Evolutionary conservation across 2,329 filamentous ascomycete species (phyloP), one percentile per base, ranked within the genome.

Genomic region (Parastagonospora avenae): DNA sequence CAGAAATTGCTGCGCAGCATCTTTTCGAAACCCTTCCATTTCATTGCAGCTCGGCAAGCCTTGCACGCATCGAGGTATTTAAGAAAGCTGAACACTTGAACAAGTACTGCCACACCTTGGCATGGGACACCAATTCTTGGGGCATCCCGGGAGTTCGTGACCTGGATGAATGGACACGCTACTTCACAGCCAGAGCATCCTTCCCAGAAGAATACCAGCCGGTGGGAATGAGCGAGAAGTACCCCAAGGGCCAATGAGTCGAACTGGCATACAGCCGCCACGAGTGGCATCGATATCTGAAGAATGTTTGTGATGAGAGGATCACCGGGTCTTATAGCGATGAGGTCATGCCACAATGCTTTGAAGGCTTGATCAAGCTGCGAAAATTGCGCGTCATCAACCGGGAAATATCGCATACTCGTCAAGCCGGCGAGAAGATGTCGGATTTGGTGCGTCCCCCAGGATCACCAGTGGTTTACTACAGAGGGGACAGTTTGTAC

Each of bases 21-120:
- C 46, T 61, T 0, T 61, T 61, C 28, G 15, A 35, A 2, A 57
- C 46, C 2, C 45, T 63, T 29, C 42, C 43, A n/a, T 52, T 60
- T 12, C 51, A 54, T 9, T 48, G 31, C 15, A 57, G 52, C 27
- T 27, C 31, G 9, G 24, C 41, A 30, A 60, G 52, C 39, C 12
- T 59, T 2, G 41, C 50, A 7, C 51, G 50, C 24, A 16, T 59
- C n/a, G 42, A 41, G 4, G 10, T 32, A 2, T 50, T 63, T 16
- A 40, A 42, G 37, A 10, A 29, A 4, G 31, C 39, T 37, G 30
- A 48, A 3, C 35, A 52, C 14, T 42, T 60, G 10, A 48, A 45
- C n/a, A 49, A 28, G 24, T 33, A 38, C 24, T 55, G 59, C 2
- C 43, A 46, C 7, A 48, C 50, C n/a, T 15, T 61, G 6, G 37